These are phyloP conservation scores for Sechiopsis laciniata DNA, from an alignment of 306 rosid species.

Conservation along the genomic window DNA sequence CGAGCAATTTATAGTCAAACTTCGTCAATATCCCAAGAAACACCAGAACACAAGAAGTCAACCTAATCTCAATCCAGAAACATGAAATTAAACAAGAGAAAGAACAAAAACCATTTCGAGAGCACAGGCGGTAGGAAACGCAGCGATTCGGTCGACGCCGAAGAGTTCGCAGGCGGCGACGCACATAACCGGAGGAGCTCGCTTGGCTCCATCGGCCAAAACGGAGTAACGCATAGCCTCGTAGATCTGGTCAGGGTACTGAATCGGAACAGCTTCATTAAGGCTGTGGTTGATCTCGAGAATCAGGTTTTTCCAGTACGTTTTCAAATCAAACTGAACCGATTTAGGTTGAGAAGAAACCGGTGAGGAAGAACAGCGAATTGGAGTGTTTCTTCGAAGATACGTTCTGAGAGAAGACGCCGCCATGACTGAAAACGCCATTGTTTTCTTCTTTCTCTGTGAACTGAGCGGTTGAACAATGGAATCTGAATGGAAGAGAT, in stretches of 20 bases:
- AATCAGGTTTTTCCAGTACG: slow-evolving; percentile 64
- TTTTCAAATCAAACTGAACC: slow-evolving; percentile 62
- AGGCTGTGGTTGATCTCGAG: slow-evolving; percentile 69
- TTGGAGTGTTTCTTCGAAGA: neutral
- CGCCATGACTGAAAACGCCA: neutral
- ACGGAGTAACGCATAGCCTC: slow-evolving; percentile 84
- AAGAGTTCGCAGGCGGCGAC: slow-evolving; percentile 81
- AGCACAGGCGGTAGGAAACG: slow-evolving; percentile 93
- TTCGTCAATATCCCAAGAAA: neutral
- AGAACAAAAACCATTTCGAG: slow-evolving; percentile 71
- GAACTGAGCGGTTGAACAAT: neutral
- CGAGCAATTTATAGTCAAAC: neutral
- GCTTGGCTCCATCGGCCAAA: slow-evolving; percentile 72
- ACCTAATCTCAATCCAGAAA: neutral
- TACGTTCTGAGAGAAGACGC: neutral
- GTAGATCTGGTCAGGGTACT: slow-evolving; percentile 68
- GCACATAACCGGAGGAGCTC: slow-evolving; percentile 95
- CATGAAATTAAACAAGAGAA: neutral
- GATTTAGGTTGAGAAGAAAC: slow-evolving; percentile 33
- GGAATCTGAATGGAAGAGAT: neutral
- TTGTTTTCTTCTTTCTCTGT: neutral
- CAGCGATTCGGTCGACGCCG: slow-evolving; percentile 69
- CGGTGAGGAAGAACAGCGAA: neutral
- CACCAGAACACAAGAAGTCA: neutral
- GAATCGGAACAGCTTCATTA: slow-evolving; percentile 62